These are phyloP conservation scores for Fragaria iinumae DNA, from an alignment of 306 rosid species.

Conservation along the genomic window DNA sequence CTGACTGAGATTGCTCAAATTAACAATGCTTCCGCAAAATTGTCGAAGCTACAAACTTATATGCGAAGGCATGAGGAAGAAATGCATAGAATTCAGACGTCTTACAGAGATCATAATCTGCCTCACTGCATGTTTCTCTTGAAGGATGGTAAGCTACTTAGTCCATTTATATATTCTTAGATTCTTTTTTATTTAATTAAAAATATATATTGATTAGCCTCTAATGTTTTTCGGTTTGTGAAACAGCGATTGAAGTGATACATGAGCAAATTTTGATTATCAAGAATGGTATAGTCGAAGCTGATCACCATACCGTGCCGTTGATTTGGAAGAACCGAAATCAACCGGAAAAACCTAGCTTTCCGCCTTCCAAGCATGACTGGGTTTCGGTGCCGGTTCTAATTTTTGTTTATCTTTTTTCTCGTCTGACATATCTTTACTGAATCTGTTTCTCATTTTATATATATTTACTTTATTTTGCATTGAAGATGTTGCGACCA, in stretches of 20 bases:
- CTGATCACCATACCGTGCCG: background rate
- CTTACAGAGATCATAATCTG: background rate
- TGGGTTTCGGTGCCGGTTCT: background rate
- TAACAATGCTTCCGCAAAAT: background rate
- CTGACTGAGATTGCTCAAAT: background rate
- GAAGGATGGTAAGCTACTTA: slow-evolving; percentile 10
- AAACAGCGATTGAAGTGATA: background rate
- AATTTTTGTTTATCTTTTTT: background rate
- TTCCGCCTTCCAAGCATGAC: background rate
- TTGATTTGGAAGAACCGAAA: background rate
- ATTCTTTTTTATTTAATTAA: background rate
- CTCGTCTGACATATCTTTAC: background rate
- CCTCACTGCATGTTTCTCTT: slow-evolving; percentile 21
- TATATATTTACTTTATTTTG: background rate
- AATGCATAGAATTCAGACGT: background rate
- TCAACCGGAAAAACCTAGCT: background rate
- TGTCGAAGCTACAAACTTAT: slow-evolving; percentile 5
- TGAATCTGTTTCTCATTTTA: background rate
- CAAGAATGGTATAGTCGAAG: background rate
- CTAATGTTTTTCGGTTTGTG: background rate
- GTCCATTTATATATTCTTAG: background rate
- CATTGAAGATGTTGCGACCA: background rate
- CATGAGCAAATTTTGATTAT: background rate
- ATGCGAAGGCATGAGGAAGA: slow-evolving; percentile 18
- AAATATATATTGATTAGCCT: background rate